phyloP scores from a whole-genome alignment of 768 basidiomycete species.

The Amanita thiersii region DNA sequence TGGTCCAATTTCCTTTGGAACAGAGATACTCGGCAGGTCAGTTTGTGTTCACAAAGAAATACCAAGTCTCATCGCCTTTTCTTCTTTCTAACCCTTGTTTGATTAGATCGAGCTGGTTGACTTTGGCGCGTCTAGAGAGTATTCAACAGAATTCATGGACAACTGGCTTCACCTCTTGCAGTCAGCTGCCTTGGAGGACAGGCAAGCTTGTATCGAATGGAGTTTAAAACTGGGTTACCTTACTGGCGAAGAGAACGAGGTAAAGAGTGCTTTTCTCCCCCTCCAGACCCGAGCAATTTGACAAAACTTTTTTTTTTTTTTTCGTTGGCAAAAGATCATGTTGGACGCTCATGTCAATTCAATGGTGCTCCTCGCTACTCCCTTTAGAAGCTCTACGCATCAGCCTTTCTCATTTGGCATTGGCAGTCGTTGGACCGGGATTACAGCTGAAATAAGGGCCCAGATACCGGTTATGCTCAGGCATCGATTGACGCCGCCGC shows the following conservation, averaged over 20 bases:
- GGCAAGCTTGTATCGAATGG: constrained; percentile 56
- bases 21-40: constrained; percentile 48
- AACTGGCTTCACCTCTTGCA: constrained; percentile 79
- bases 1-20: constrained; percentile 98
- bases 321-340: constrained; percentile 63
- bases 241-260: constrained; percentile 81
- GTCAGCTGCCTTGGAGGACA: constrained; percentile 66
- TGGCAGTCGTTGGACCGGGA: constrained; percentile 53
- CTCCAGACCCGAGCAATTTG: neutral
- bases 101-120: constrained; percentile 85
- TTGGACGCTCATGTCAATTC: constrained; percentile 79
- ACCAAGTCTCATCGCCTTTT: neutral
- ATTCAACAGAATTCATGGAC: constrained; percentile 81
- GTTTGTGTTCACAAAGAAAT: too few relatives aligned
- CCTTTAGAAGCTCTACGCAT: constrained; percentile 58
- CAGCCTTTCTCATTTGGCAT: constrained; percentile 80
- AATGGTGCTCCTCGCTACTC: constrained; percentile 76
- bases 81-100: neutral
- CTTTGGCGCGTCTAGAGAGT: constrained; percentile 91
- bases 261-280: constrained; percentile 25
- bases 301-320: constrained; percentile 19
- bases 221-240: constrained; percentile 85
- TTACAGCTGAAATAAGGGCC: constrained; percentile 69
- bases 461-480: constrained; percentile 88
- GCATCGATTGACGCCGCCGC: constrained; percentile 86